Base-by-base conservation (phyloP, 257 asterid genomes). In the Solanum microdontum region DNA sequence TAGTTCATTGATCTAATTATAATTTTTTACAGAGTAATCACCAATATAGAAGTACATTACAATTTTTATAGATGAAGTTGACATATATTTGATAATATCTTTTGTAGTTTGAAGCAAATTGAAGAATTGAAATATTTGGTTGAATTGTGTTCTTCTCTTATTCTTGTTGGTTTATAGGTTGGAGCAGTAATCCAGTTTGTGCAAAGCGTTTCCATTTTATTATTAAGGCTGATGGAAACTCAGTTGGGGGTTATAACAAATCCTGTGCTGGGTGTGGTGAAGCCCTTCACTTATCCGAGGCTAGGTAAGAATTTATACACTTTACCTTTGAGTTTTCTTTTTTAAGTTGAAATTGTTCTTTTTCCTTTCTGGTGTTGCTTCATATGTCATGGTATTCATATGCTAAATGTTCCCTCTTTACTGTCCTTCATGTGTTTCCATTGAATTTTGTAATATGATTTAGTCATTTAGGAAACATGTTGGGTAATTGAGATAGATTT, bases 101-200 rank as follows among this genome's bases (percentile, higher is more conserved):
- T 34, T 75, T 75, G 30, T 28, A 28, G 30, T 28, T 28, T 28
- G 30, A 73, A 73, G 45, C 4, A 12, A 73, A 73, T 75, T 23
- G 9, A 34, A 74, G 28, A 73, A 70, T 58, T 32, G 28, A 8
- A 21, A 72, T 30, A 34, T 15, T 33, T 4, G 45, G 28, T 37
- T 34, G 82, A 75, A 36, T 55, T 82, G 68, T 55, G 26, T 82
- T 14, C 19, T 48, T 48, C 39, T 40, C 36, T 82, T 28, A 15
- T 26, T 73, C 45, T 89, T 83, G 73, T 69, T 86, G 64, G 28
- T 2, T 64, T 88, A 23, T 76, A 96, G 99, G 99, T 45, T 97
- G 99, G 99, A 95, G 98, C 90, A 89, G 92, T 89, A 94, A 97
- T 90, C 99, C 99, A 1, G 98, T 97, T 36, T 93, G 98, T 90